phyloP scores from a whole-genome alignment of 2,329 filamentous ascomycete species.

The Colletotrichum truncatum region DNA sequence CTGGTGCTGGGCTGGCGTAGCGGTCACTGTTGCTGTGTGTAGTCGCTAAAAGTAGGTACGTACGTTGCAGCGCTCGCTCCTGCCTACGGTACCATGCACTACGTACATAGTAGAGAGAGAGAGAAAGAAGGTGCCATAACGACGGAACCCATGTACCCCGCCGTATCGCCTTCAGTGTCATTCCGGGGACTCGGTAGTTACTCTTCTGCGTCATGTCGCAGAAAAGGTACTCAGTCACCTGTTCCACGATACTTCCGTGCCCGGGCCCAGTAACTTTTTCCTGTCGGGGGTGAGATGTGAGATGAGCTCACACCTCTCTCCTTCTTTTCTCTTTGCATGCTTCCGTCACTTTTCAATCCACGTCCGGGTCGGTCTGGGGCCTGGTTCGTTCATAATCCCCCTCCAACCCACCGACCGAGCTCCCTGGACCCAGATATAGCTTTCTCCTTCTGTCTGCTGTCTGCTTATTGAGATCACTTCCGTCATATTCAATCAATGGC shows the following conservation, averaged over 20 bases:
- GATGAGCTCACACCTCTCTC: slow-evolving; percentile 31
- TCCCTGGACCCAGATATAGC: not conserved
- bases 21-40: not conserved
- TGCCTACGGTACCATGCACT: not conserved
- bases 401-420: slow-evolving; percentile 25
- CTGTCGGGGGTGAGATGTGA: slow-evolving; percentile 18
- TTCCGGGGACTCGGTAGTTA: slow-evolving; percentile 7
- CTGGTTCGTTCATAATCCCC: slow-evolving; percentile 29
- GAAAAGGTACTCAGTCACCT: not conserved
- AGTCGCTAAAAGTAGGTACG: not conserved
- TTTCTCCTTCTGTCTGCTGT: not conserved
- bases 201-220: not conserved
- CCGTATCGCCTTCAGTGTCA: slow-evolving; percentile 4
- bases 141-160: slow-evolving; percentile 15
- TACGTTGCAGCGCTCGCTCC: no score
- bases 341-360: slow-evolving; percentile 29
- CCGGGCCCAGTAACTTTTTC: slow-evolving; percentile 17
- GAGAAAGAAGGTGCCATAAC: not conserved
- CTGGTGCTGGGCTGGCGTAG: slow-evolving; percentile 12
- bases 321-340: slow-evolving; percentile 28
- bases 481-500: slow-evolving; percentile 21
- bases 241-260: not conserved
- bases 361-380: slow-evolving; percentile 12
- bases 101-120: no score
- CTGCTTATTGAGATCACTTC: not conserved